Conservation (phyloP, 768 basidiomycete species). For the Phaeolepiota aurea region DNA sequence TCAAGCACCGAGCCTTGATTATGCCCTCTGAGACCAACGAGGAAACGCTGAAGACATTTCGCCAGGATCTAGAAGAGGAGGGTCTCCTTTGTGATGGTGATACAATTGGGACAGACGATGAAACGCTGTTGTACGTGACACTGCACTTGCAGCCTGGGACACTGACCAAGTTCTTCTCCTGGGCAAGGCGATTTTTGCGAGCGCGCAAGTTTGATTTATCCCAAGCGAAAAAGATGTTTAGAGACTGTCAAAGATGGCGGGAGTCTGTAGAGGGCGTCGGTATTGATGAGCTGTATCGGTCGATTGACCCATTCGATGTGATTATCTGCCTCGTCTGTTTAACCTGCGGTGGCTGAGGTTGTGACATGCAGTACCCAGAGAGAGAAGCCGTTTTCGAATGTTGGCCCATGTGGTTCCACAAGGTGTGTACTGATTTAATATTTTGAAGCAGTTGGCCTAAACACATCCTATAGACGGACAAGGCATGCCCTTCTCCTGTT, state of each 20-base stretch:
- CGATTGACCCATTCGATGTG: conserved; percentile 66
- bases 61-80: conserved; percentile 41
- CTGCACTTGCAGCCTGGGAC: no score
- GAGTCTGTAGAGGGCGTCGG: conserved; percentile 54
- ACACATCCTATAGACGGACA: conserved; percentile 61
- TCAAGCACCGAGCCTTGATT: no score
- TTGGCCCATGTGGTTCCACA: conserved; percentile 79
- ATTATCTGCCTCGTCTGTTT: conserved; percentile 24
- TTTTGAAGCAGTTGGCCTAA: no score
- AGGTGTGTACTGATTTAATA: conserved; percentile 32
- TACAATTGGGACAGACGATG: conserved; percentile 49
- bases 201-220: conserved; percentile 57
- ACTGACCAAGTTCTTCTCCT: background rate
- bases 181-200: conserved; percentile 60
- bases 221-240: conserved; percentile 57
- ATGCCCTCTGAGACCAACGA: conserved; percentile 10
- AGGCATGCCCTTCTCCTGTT: conserved; percentile 31
- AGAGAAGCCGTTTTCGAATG: conserved; percentile 61
- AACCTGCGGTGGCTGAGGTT: background rate
- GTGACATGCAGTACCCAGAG: conserved; percentile 49
- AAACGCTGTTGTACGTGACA: conserved; percentile 47
- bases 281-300: conserved; percentile 53
- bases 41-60: conserved; percentile 40
- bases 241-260: conserved; percentile 63
- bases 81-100: conserved; percentile 52